phyloP scores from a whole-genome alignment of 2,329 filamentous ascomycete species.

The Mycosphaerelloides madeirae region DNA sequence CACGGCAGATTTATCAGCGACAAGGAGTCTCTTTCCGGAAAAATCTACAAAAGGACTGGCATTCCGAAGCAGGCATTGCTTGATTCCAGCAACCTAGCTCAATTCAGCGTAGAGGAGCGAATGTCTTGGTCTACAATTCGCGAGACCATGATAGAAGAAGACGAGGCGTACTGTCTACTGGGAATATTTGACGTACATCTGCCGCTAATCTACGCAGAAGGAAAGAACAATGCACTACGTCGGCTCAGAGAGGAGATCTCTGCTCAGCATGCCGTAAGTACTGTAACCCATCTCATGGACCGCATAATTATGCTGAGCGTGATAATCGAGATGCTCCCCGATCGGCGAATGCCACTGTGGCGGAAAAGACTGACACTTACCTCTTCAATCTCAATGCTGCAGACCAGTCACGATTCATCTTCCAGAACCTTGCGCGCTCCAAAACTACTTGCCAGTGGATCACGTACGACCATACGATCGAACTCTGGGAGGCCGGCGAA shows the following conservation, averaged over 20 bases:
- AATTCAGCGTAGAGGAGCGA: constrained; percentile 13
- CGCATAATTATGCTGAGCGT: no score
- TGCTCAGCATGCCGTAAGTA: no score
- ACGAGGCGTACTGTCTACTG: constrained; percentile 27
- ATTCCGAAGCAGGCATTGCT: constrained; percentile 1
- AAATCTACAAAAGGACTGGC: constrained; percentile 1
- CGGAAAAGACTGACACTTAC: no score
- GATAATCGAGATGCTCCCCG: no score
- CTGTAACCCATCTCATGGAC: no score
- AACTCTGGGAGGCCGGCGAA: no score
- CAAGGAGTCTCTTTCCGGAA: neutral
- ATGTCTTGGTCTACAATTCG: constrained; percentile 17
- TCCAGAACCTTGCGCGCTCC: no score
- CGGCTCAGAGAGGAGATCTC: neutral
- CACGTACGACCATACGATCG: no score
- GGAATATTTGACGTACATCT: constrained; percentile 29
- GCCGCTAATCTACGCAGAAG: constrained; percentile 31
- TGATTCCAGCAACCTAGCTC: neutral
- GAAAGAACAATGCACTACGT: constrained; percentile 11
- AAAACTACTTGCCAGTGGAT: no score
- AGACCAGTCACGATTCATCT: no score
- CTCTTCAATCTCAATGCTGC: no score
- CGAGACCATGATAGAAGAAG: constrained; percentile 23
- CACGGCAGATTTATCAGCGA: neutral
- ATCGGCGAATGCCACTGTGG: no score